Evolutionary conservation across 371 early-diverging fungal genomes (phyloP).

Genomic region (Mortierella sp.): DNA sequence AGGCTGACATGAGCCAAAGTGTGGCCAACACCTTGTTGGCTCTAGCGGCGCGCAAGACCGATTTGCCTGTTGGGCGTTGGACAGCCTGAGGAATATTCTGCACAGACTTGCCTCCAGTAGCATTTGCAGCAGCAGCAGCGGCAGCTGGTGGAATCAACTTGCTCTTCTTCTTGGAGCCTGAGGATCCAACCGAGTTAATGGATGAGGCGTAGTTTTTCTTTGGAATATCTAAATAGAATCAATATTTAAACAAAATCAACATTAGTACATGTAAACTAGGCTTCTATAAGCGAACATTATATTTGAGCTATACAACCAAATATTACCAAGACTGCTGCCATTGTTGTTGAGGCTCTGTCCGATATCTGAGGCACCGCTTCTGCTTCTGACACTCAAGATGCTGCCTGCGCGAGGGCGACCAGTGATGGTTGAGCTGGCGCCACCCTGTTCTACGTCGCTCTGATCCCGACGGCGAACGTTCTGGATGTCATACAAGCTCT

Average conservation of each 20-base stretch:
- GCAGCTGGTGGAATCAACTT: conserved; percentile 13
- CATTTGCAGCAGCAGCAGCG: conserved; percentile 18
- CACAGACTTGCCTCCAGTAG: conserved; percentile 18
- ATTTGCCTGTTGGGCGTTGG: conserved; percentile 26
- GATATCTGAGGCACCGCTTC: conserved; percentile 26
- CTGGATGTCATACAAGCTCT: conserved; percentile 44
- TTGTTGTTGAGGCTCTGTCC: conserved; percentile 2
- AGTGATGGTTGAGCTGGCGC: conserved; percentile 9
- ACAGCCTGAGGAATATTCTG: conserved; percentile 26
- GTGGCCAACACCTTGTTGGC: conserved; percentile 62
- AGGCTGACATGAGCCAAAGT: conserved; percentile 75
- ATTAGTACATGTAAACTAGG: neutral
- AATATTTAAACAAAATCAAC: neutral
- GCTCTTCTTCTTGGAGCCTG: conserved; percentile 35
- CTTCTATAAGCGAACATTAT: neutral
- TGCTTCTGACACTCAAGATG: conserved; percentile 29
- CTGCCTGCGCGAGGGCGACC: conserved; percentile 52
- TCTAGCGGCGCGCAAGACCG: conserved; percentile 52
- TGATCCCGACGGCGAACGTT: conserved; percentile 47
- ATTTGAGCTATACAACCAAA: neutral
- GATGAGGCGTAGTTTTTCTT: conserved; percentile 59
- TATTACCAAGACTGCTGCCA: conserved; percentile 32
- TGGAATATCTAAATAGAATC: conserved; percentile 38
- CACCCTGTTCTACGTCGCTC: conserved; percentile 23
- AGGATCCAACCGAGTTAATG: conserved; percentile 54